These are phyloP conservation scores for Metarhizium brunneum DNA, from an alignment of 2,329 filamentous ascomycete genomes.

Conservation along the genomic window DNA sequence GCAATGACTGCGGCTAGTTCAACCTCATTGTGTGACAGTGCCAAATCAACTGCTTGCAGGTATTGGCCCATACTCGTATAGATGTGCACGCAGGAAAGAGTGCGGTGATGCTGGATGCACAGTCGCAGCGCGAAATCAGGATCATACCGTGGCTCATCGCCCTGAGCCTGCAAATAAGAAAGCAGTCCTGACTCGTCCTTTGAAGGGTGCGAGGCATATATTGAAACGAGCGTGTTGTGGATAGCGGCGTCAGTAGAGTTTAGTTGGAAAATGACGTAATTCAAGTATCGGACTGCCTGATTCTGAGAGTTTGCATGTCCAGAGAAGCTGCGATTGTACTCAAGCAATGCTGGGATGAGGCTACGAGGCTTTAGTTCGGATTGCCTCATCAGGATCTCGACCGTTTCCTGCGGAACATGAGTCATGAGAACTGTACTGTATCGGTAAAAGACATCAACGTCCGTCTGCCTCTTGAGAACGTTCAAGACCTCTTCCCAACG, in stretches of 20 bases:
- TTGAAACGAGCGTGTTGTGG: conserved; percentile 93
- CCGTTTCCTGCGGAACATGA: conserved; percentile 71
- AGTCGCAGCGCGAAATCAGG: conserved; percentile 92
- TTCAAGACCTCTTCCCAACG: conserved; percentile 79
- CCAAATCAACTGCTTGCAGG: conserved; percentile 83
- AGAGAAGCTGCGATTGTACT: conserved; percentile 75
- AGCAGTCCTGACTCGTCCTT: conserved; percentile 78
- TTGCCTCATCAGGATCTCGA: conserved; percentile 95
- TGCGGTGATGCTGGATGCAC: conserved; percentile 88
- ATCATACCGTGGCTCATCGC: conserved; percentile 79
- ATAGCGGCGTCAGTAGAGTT: conserved; percentile 75
- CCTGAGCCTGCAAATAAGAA: conserved; percentile 83
- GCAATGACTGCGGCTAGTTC: conserved; percentile 86
- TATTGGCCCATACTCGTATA: conserved; percentile 97
- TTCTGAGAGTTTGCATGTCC: conserved; percentile 61
- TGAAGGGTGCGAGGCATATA: conserved; percentile 81
- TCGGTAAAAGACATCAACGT: conserved; percentile 88
- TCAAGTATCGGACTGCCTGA: conserved; percentile 87
- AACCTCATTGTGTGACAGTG: conserved; percentile 79
- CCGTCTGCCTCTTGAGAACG: conserved; percentile 87
- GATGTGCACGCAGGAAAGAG: conserved; percentile 92
- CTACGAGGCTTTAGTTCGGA: conserved; percentile 74
- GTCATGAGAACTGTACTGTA: conserved; percentile 97
- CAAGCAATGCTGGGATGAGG: conserved; percentile 85
- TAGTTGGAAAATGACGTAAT: conserved; percentile 84